Conservation (phyloP, 1,139 yeast species). For the Pneumocystis carinii region DNA sequence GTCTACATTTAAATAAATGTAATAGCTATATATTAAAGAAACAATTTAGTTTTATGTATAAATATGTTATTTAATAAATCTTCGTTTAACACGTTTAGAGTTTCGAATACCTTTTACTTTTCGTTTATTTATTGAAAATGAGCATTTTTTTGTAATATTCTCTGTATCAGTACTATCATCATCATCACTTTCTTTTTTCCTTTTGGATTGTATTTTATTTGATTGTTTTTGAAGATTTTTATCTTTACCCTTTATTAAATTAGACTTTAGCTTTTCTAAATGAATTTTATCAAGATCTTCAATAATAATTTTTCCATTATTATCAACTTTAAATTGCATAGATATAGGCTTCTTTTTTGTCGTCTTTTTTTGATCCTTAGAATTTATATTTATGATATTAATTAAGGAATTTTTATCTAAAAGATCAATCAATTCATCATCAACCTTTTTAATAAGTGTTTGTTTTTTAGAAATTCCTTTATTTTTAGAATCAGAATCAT, state of each 20-base stretch:
- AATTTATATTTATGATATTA: neutral
- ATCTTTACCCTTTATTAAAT: neutral
- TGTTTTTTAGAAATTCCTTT: neutral
- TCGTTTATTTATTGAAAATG: neutral
- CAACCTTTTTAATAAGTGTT: neutral
- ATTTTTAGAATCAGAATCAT: neutral
- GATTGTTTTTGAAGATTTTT: neutral
- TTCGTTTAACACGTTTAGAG: neutral
- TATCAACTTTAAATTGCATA: neutral
- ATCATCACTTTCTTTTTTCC: neutral
- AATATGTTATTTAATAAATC: neutral
- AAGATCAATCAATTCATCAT: neutral
- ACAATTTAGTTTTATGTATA: neutral
- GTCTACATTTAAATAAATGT: neutral
- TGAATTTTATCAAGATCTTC: neutral
- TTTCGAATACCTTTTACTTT: neutral
- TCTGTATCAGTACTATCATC: neutral
- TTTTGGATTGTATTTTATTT: neutral
- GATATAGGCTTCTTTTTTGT: neutral
- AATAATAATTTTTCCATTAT: neutral
- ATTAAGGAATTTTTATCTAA: neutral
- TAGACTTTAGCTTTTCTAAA: neutral
- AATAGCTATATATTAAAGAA: neutral
- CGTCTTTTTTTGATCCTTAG: neutral
- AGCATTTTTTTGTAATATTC: neutral